A percentile compares a stretch with the other conserved stretches of the same genome.
These are phyloP conservation scores for Sporothrix brasiliensis DNA, from an alignment of 2,329 filamentous ascomycete genomes.

Conservation along the genomic window DNA sequence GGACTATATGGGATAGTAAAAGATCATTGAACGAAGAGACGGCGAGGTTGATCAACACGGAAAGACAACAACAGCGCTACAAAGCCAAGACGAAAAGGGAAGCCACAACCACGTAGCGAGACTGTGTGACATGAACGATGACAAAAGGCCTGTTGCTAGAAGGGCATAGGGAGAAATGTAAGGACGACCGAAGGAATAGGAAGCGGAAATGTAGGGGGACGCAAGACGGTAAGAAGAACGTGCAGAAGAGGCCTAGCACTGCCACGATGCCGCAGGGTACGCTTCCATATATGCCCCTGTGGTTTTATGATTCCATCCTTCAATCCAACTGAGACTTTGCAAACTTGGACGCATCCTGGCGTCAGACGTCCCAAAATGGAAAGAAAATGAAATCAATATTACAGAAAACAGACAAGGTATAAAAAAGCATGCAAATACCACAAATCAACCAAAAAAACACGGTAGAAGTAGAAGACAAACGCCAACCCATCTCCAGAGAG, in stretches of 20 bases:
- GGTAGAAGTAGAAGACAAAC: neutral
- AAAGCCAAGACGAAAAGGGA: constrained; percentile 12
- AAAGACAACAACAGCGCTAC: constrained; percentile 13
- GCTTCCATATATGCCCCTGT: constrained; percentile 29
- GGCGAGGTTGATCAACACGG: neutral
- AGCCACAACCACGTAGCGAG: constrained; percentile 13
- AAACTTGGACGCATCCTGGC: neutral
- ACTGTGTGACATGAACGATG: constrained; percentile 16
- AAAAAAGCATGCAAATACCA: neutral
- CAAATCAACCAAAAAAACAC: neutral
- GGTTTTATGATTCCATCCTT: constrained; percentile 27
- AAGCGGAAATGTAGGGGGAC: neutral
- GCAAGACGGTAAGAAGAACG: neutral
- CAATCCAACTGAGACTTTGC: constrained; percentile 6
- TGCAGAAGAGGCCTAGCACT: constrained; percentile 22
- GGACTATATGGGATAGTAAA: neutral
- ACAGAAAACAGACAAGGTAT: constrained; percentile 5
- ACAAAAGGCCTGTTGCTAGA: constrained; percentile 14
- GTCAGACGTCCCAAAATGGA: constrained; percentile 6
- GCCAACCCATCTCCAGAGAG: neutral
- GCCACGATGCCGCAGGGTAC: constrained; percentile 15
- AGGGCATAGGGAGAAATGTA: neutral
- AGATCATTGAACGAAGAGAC: neutral
- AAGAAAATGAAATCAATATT: constrained; percentile 17
- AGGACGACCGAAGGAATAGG: too few relatives aligned